Conservation (phyloP, 768 basidiomycete genomes). For the Lactarius pseudohatsudake region DNA sequence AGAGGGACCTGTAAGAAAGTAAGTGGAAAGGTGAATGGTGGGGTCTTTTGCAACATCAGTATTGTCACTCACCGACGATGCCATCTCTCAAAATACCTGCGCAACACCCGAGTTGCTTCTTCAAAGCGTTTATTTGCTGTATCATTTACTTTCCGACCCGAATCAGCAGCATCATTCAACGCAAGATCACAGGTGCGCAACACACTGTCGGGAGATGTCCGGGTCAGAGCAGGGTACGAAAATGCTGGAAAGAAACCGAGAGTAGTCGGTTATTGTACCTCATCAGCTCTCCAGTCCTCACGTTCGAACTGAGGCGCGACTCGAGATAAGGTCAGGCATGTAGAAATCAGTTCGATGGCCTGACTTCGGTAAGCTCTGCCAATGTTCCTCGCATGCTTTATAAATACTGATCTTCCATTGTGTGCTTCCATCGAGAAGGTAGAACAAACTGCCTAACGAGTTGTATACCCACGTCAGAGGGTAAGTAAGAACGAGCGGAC, state of each 20-base stretch:
- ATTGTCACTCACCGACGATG: not conserved
- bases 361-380: conserved; percentile 15
- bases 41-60: not conserved
- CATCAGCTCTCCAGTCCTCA: not conserved
- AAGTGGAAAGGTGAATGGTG: not conserved
- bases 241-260: not conserved
- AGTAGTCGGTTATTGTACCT: not conserved
- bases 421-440: not conserved
- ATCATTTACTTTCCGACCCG: not conserved
- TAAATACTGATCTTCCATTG: conserved; percentile 8
- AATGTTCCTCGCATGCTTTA: conserved; percentile 14
- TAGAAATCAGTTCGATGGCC: conserved; percentile 8
- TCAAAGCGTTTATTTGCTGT: not conserved
- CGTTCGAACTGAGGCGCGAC: not conserved
- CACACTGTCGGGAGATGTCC: not conserved
- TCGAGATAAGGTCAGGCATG: conserved; percentile 10
- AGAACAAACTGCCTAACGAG: not conserved
- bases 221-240: not conserved
- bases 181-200: not conserved
- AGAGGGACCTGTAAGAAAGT: not conserved
- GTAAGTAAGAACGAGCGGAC: not conserved
- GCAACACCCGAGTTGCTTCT: not conserved
- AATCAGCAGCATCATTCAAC: not conserved
- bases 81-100: not conserved
- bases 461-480: not conserved